These are phyloP conservation scores for Leishmania lainsoni DNA, from an alignment of 208 protist genomes.

Conservation along the genomic window DNA sequence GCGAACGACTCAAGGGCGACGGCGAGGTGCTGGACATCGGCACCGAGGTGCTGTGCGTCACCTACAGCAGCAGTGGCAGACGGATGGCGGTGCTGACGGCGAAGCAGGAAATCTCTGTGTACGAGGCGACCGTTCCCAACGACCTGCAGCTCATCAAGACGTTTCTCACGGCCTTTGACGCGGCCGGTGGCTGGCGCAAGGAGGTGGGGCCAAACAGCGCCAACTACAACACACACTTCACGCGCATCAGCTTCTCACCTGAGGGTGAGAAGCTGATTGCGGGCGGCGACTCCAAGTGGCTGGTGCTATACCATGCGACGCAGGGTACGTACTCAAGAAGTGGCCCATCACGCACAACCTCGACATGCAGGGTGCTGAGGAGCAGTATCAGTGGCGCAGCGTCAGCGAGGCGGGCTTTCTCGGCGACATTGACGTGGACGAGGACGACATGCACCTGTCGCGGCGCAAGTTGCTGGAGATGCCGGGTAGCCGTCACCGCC, in stretches of 20 bases:
- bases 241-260: constrained; percentile 85
- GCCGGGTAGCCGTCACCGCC: constrained; percentile 85
- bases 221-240: constrained; percentile 86
- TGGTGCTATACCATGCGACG: constrained; percentile 86
- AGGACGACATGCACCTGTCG: constrained; percentile 80
- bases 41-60: constrained; percentile 80
- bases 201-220: constrained; percentile 77
- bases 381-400: constrained; percentile 90
- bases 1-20: constrained; percentile 85
- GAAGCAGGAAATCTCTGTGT: constrained; percentile 86
- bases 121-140: constrained; percentile 80
- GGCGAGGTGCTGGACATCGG: constrained; percentile 83
- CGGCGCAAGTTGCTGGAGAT: constrained; percentile 87
- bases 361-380: constrained; percentile 86
- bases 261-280: constrained; percentile 88
- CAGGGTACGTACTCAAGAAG: constrained; percentile 90
- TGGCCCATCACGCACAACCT: constrained; percentile 91
- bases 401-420: constrained; percentile 85
- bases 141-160: constrained; percentile 89
- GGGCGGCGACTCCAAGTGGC: constrained; percentile 90
- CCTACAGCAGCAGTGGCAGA: constrained; percentile 85
- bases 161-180: constrained; percentile 84
- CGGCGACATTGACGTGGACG: constrained; percentile 85
- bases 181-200: constrained; percentile 86
- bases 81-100: constrained; percentile 86